These are phyloP conservation scores for Leccinum barrowsii DNA, from an alignment of 768 basidiomycete species.

Conservation along the genomic window DNA sequence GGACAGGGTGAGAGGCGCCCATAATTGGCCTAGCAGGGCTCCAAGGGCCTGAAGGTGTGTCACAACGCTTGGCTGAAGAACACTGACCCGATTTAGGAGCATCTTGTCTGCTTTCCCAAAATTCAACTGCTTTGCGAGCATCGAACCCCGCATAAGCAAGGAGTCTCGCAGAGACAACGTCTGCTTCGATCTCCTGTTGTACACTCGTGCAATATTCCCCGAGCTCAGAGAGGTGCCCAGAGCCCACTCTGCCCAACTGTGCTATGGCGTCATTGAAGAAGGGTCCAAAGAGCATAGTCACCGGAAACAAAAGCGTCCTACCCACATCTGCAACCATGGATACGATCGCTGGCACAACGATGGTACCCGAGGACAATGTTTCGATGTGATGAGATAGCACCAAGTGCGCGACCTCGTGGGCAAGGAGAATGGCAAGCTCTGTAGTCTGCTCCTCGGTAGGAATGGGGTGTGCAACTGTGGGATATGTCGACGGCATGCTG, in stretches of 20 bases:
- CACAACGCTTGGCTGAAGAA: constrained; percentile 15
- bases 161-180: constrained; percentile 83
- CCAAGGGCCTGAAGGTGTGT: constrained; percentile 9
- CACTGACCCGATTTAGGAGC: constrained; percentile 16
- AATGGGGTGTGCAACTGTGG: constrained; percentile 38
- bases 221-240: constrained; percentile 68
- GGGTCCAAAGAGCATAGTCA: constrained; percentile 90
- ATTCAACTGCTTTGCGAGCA: constrained; percentile 72
- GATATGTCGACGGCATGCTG: constrained; percentile 29
- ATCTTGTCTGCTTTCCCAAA: constrained; percentile 69
- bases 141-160: constrained; percentile 91
- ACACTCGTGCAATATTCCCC: constrained; percentile 75
- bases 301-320: constrained; percentile 77
- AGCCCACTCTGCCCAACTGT: constrained; percentile 71
- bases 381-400: constrained; percentile 89
- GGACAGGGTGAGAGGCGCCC: constrained; percentile 44
- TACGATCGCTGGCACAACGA: constrained; percentile 77
- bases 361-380: constrained; percentile 78
- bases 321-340: constrained; percentile 75
- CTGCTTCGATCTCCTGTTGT: constrained; percentile 89
- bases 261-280: constrained; percentile 94
- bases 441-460: constrained; percentile 82
- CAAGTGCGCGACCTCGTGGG: constrained; percentile 93
- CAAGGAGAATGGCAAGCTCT: constrained; percentile 84
- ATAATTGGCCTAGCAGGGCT: constrained; percentile 29